Conservation (phyloP, 2,329 filamentous ascomycete species). For the Alternaria infectoria region DNA sequence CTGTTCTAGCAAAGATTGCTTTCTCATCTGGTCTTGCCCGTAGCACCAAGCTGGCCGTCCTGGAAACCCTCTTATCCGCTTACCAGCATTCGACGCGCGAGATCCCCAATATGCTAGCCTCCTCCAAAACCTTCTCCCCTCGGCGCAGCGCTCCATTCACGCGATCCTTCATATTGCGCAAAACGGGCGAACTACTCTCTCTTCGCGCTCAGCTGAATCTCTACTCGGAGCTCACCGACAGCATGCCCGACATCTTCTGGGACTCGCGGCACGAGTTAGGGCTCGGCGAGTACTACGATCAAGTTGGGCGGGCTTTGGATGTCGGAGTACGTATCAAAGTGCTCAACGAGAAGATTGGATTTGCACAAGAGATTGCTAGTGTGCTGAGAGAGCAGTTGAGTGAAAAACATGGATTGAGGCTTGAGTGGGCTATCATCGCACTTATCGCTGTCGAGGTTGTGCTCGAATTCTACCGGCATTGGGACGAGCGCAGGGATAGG, state of each 20-base stretch:
- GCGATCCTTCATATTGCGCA: slow-evolving; percentile 82
- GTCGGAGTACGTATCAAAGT: slow-evolving; percentile 89
- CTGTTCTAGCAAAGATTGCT: slow-evolving; percentile 88
- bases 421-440: slow-evolving; percentile 96
- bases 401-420: slow-evolving; percentile 83
- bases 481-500: slow-evolving; percentile 63
- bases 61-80: slow-evolving; percentile 79
- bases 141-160: slow-evolving; percentile 56
- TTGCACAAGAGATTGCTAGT: slow-evolving; percentile 91
- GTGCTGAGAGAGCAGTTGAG: slow-evolving; percentile 87
- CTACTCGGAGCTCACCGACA: slow-evolving; percentile 95
- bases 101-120: slow-evolving; percentile 79
- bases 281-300: slow-evolving; percentile 92
- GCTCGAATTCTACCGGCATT: slow-evolving; percentile 80
- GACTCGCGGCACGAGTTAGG: slow-evolving; percentile 87
- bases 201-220: slow-evolving; percentile 93
- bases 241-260: slow-evolving; percentile 96
- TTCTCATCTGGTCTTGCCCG: slow-evolving; percentile 94
- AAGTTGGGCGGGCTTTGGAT: slow-evolving; percentile 87
- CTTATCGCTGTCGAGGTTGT: slow-evolving; percentile 91
- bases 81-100: slow-evolving; percentile 87
- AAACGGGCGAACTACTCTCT: slow-evolving; percentile 89
- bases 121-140: slow-evolving; percentile 58
- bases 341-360: slow-evolving; percentile 97
- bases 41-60: slow-evolving; percentile 89